Conservation (phyloP, 2,329 filamentous ascomycete genomes). For the Thielaviopsis euricoi region DNA sequence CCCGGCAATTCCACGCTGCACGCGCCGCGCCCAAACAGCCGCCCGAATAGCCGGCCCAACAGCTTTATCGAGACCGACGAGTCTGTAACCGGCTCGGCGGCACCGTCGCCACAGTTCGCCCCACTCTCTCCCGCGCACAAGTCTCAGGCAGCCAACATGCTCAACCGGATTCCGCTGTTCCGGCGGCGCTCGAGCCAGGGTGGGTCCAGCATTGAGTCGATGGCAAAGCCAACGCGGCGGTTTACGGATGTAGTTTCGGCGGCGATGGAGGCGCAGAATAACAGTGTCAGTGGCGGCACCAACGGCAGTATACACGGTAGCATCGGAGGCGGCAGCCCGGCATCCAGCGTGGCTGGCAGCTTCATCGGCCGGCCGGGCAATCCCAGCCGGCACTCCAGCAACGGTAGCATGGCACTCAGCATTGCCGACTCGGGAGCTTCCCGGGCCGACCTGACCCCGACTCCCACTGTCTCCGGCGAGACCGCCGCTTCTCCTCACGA, state of each 20-base stretch:
- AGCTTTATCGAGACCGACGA: neutral
- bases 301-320: neutral
- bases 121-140: neutral
- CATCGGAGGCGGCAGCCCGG: neutral
- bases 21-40: neutral
- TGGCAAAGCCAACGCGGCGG: neutral
- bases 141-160: neutral
- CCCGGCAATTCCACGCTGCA: neutral
- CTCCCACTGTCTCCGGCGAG: conserved; percentile 6
- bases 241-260: neutral
- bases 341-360: neutral
- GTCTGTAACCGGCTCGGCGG: neutral
- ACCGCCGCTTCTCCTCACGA: conserved; percentile 4
- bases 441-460: neutral
- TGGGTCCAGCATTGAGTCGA: neutral
- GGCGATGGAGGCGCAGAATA: neutral
- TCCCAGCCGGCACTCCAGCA: conserved; percentile 13
- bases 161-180: neutral
- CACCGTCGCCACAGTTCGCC: neutral
- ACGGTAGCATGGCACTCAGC: conserved; percentile 1
- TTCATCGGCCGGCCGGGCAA: neutral
- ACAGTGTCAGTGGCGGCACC: neutral
- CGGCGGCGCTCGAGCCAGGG: neutral
- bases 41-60: neutral
- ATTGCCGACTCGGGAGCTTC: neutral